phyloP scores from a whole-genome alignment of 73 alveolate species.

The Tetrahymena malaccensis region DNA sequence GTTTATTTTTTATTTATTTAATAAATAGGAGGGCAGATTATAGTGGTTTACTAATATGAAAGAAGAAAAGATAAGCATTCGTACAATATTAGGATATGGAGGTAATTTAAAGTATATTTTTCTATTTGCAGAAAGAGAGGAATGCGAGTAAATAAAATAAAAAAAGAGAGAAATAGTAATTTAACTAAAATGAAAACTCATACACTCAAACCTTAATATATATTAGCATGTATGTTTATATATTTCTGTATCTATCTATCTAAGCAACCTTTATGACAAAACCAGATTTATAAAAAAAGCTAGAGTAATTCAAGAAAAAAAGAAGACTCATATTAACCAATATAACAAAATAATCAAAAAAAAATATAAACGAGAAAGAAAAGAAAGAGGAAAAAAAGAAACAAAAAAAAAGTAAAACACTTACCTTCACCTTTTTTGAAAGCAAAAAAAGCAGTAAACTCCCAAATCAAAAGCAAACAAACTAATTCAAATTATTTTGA shows the following conservation, averaged over 20 bases:
- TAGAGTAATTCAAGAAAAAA: neutral
- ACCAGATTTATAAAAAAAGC: neutral
- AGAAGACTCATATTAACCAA: neutral
- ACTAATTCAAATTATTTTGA: neutral
- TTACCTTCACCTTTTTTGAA: neutral
- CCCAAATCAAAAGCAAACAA: neutral
- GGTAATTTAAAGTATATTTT: neutral
- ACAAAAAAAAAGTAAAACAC: neutral
- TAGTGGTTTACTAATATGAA: neutral
- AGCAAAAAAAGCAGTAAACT: neutral
- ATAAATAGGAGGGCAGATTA: neutral
- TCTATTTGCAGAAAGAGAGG: constrained; percentile 1
- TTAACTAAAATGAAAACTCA: neutral
- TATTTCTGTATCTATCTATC: neutral
- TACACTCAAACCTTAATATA: neutral
- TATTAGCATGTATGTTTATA: neutral
- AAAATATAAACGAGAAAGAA: neutral
- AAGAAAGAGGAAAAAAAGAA: neutral
- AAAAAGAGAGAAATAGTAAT: neutral
- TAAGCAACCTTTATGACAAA: neutral
- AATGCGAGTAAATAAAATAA: neutral
- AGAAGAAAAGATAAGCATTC: neutral
- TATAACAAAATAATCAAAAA: neutral
- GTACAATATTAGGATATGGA: neutral
- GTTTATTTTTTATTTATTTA: neutral